Evolutionary conservation across 2,329 filamentous ascomycete genomes (phyloP).

Genomic region (Trichoderma semiorbis): DNA sequence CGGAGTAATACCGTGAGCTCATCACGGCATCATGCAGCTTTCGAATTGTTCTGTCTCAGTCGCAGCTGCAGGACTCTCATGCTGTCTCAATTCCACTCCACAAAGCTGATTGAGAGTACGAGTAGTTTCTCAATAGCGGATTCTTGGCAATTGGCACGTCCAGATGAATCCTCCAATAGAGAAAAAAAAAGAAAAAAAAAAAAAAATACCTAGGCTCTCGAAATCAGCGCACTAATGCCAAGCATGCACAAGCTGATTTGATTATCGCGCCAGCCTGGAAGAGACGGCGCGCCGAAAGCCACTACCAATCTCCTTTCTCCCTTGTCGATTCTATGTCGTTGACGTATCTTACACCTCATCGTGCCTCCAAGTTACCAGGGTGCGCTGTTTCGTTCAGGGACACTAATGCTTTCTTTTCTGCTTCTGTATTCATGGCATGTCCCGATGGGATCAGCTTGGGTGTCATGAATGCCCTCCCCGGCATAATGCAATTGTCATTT

Average conservation of each 20-base stretch:
- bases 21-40: neutral
- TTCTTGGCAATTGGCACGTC: neutral
- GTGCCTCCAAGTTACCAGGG: neutral
- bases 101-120: neutral
- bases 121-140: neutral
- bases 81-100: neutral
- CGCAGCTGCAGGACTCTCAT: neutral
- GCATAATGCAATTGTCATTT: conserved; percentile 11
- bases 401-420: neutral
- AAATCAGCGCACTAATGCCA: neutral
- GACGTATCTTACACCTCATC: conserved; percentile 16
- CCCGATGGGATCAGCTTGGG: neutral
- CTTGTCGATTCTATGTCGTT: neutral
- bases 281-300: neutral
- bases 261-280: neutral
- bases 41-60: neutral
- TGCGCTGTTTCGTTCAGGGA: neutral
- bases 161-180: neutral
- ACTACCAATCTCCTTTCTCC: neutral
- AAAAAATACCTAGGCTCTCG: neutral
- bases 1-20: neutral
- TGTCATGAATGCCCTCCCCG: neutral
- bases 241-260: conserved; percentile 6
- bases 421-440: neutral
- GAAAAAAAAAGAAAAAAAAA: neutral